Evolutionary conservation across 140 eudicot species (phyloP).

Genomic region (Stevia rebaudiana): DNA sequence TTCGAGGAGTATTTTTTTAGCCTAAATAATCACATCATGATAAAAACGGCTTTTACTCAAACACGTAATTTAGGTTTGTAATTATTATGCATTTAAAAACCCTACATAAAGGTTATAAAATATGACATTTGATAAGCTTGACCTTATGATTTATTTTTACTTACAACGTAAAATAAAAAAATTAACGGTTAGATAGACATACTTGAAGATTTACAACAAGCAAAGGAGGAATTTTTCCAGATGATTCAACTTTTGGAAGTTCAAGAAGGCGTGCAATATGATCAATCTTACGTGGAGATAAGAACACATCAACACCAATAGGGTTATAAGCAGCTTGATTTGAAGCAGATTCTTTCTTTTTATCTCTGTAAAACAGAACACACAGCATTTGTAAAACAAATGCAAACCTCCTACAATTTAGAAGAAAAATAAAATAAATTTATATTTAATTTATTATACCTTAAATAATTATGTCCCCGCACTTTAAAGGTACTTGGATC

Average conservation of each 20-base stretch:
- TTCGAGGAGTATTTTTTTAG: neutral
- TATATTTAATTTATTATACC: slow-evolving; percentile 33
- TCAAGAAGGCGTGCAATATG: slow-evolving; percentile 90
- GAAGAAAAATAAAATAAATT: neutral
- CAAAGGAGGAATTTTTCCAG: slow-evolving; percentile 61
- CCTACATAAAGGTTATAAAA: neutral
- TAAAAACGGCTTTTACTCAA: neutral
- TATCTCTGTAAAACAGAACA: slow-evolving; percentile 59
- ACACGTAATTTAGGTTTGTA: neutral
- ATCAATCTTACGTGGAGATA: slow-evolving; percentile 72
- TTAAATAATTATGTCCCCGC: slow-evolving; percentile 63
- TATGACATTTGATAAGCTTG: neutral
- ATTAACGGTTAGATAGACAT: slow-evolving; percentile 8
- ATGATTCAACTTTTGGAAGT: slow-evolving; percentile 62
- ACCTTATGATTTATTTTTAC: neutral
- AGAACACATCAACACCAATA: slow-evolving; percentile 78
- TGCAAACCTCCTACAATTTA: neutral
- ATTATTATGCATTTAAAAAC: neutral
- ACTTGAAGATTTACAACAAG: slow-evolving; percentile 98
- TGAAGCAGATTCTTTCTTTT: slow-evolving; percentile 82
- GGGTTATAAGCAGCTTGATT: slow-evolving; percentile 77
- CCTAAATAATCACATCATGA: neutral
- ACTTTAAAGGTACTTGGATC: slow-evolving; percentile 81
- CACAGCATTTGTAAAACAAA: neutral
- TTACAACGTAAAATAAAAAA: neutral